Evolutionary conservation across 495 filamentous ascomycete genomes (phyloP).

Genomic region (Lentithecium fluviatile): DNA sequence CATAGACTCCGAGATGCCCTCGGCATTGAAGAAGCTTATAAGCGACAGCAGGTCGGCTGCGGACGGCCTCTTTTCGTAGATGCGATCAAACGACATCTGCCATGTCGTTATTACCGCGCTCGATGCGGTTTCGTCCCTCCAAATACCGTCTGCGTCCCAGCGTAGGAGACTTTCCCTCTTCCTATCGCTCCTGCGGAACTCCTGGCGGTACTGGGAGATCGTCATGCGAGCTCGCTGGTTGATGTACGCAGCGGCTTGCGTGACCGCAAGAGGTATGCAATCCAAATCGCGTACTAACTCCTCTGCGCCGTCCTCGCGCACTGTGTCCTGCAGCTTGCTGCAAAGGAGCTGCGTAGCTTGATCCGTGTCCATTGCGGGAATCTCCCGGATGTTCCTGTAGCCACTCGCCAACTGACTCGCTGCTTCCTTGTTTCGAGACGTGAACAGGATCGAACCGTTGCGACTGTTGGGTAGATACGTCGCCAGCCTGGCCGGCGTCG

Average conservation of each 20-base stretch:
- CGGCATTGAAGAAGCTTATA: slow-evolving; percentile 40
- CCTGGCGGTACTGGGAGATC: slow-evolving; percentile 40
- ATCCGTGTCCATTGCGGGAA: no score
- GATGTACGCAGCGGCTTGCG: slow-evolving; percentile 28
- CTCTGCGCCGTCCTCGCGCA: no score
- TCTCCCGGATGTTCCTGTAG: no score
- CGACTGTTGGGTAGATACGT: slow-evolving; percentile 6
- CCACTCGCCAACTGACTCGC: no score
- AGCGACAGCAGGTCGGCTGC: slow-evolving; percentile 39
- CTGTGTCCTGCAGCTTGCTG: no score
- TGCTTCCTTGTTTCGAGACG: not conserved
- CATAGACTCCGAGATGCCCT: slow-evolving; percentile 35
- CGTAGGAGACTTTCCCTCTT: slow-evolving; percentile 38
- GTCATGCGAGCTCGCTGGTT: slow-evolving; percentile 21
- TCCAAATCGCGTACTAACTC: slow-evolving; percentile 7
- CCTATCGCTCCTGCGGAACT: slow-evolving; percentile 42
- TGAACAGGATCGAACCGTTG: not conserved
- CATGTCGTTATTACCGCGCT: slow-evolving; percentile 49
- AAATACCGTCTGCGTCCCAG: slow-evolving; percentile 37
- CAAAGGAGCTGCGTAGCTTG: no score
- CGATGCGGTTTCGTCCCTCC: slow-evolving; percentile 36
- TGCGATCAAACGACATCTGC: slow-evolving; percentile 51
- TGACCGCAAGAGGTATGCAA: slow-evolving; percentile 20
- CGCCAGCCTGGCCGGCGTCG: not conserved
- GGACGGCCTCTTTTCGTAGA: slow-evolving; percentile 31